Conservation (phyloP, 1,284 basidiomycete species). For the Coniferiporia sulphurascens region DNA sequence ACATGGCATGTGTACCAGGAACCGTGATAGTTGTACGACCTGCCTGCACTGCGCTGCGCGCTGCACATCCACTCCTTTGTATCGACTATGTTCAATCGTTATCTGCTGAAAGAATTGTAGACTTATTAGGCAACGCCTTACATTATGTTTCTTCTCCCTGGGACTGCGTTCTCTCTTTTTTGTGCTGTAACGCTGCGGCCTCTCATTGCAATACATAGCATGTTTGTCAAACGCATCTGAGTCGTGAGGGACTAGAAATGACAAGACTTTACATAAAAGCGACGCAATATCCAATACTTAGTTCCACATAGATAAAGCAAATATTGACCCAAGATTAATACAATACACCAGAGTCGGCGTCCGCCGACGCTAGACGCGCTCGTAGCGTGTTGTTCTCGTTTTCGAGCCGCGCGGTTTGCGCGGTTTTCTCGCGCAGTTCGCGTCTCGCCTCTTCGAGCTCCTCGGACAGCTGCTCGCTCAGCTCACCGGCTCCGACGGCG, state of each 20-base stretch:
- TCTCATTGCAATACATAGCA: not conserved
- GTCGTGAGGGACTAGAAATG: too few species aligned
- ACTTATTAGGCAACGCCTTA: not conserved
- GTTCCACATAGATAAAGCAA: too few species aligned
- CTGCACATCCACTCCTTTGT: slow-evolving; percentile 14
- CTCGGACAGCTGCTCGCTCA: slow-evolving; percentile 49
- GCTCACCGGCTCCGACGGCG: slow-evolving; percentile 67
- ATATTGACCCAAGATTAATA: not conserved
- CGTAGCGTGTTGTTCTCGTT: slow-evolving; percentile 38
- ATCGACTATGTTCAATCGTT: slow-evolving; percentile 5
- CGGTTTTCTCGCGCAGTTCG: slow-evolving; percentile 40
- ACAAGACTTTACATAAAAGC: too few species aligned
- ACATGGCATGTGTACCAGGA: not conserved
- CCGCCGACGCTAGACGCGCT: slow-evolving; percentile 28
- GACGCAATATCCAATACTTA: too few species aligned
- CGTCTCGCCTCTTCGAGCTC: slow-evolving; percentile 43
- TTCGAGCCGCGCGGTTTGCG: slow-evolving; percentile 31
- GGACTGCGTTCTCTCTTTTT: not conserved
- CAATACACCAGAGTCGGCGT: not conserved
- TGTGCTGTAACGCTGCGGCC: not conserved
- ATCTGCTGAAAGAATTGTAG: not conserved
- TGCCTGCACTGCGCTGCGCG: slow-evolving; percentile 16
- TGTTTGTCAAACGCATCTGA: not conserved
- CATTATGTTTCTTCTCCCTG: not conserved
- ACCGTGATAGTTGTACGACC: slow-evolving; percentile 1